phyloP scores from a whole-genome alignment of 2,329 filamentous ascomycete species.

The Xylogone sp. region DNA sequence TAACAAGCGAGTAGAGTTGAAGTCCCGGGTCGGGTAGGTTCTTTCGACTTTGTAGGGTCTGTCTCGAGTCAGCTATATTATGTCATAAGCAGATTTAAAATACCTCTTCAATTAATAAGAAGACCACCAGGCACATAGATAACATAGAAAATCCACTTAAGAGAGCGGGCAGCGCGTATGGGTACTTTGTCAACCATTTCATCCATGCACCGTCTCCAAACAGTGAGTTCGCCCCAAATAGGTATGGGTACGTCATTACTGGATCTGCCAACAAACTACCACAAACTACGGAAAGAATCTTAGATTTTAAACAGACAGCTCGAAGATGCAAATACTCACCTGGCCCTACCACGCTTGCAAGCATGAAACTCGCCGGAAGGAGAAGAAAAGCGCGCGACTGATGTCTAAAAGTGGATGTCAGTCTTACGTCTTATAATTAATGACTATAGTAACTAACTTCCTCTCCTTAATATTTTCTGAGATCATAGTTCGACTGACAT shows the following conservation, averaged over 20 bases:
- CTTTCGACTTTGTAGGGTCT: neutral
- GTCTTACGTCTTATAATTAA: too few relatives aligned
- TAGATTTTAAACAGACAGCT: too few relatives aligned
- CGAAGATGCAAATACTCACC: too few relatives aligned
- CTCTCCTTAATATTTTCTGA: slow-evolving; percentile 67
- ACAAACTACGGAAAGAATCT: too few relatives aligned
- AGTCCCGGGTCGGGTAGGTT: neutral
- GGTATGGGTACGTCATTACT: slow-evolving; percentile 30
- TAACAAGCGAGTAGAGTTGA: neutral
- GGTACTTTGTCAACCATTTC: slow-evolving; percentile 33
- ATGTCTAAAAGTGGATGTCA: slow-evolving; percentile 43
- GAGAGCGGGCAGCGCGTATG: slow-evolving; percentile 32
- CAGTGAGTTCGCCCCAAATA: slow-evolving; percentile 36
- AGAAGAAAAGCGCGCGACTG: slow-evolving; percentile 50
- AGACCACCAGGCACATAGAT: neutral
- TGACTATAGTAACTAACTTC: slow-evolving; percentile 35
- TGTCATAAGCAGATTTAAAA: neutral
- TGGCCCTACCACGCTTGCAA: slow-evolving; percentile 29
- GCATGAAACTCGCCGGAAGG: slow-evolving; percentile 63
- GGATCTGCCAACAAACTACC: slow-evolving; percentile 30
- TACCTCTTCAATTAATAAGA: slow-evolving; percentile 1
- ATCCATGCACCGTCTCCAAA: neutral
- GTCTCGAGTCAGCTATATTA: neutral
- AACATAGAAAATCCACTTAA: slow-evolving; percentile 32
- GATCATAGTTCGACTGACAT: slow-evolving; percentile 61